phyloP scores from a whole-genome alignment of 106 monocot species.

The Acorus calamus region DNA sequence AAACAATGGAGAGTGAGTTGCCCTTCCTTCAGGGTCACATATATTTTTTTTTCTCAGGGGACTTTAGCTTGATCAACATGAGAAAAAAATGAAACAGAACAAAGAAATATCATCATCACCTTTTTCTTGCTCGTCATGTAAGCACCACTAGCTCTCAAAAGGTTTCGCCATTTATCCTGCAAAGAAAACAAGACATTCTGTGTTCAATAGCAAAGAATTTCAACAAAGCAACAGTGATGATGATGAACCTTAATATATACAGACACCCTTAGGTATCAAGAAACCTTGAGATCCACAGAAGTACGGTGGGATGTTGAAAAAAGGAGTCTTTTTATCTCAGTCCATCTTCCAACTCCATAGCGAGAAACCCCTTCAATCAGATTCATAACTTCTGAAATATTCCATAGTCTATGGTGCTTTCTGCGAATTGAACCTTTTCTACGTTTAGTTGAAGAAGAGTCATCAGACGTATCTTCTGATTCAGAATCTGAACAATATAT shows the following conservation, averaged over 20 bases:
- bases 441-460: background rate
- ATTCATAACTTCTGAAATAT: conserved; percentile 41
- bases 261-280: background rate
- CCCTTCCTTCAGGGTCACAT: no score
- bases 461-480: conserved; percentile 14
- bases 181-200: background rate
- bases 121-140: conserved; percentile 13
- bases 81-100: no score
- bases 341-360: conserved; percentile 74
- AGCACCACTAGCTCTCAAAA: conserved; percentile 47
- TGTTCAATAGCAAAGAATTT: background rate
- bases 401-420: conserved; percentile 53
- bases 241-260: background rate
- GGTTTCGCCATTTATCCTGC: conserved; percentile 80
- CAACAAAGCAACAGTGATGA: background rate
- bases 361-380: conserved; percentile 58
- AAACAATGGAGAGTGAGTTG: no score
- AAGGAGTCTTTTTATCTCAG: conserved; percentile 42
- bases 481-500: conserved; percentile 11
- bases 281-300: conserved; percentile 68
- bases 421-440: conserved; percentile 18
- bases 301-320: conserved; percentile 52
- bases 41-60: no score
- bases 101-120: conserved; percentile 1
- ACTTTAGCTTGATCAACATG: no score